phyloP scores from a whole-genome alignment of 371 early-diverging fungal genomes.

The Syncephalastrum racemosum region DNA sequence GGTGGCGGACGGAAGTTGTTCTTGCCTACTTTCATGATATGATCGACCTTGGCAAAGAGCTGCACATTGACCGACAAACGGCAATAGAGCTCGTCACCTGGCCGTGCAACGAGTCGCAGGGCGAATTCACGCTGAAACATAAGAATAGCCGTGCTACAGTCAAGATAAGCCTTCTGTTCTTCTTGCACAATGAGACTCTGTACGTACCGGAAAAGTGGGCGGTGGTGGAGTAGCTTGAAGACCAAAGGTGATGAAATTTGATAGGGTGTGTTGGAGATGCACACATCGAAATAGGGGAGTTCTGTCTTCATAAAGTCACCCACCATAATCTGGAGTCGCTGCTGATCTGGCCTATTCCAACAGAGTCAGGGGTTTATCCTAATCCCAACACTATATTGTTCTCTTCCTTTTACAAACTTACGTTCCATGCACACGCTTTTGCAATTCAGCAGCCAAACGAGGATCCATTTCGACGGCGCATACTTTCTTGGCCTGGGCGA shows the following conservation, averaged over 20 bases:
- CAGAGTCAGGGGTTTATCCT: neutral
- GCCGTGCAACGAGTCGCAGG: constrained; percentile 94
- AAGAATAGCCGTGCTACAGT: constrained; percentile 82
- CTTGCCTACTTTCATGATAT: constrained; percentile 97
- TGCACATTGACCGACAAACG: constrained; percentile 98
- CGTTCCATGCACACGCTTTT: constrained; percentile 97
- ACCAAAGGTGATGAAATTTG: constrained; percentile 97
- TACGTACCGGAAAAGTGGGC: constrained; percentile 80
- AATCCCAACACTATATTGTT: neutral
- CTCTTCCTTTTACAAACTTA: constrained; percentile 36
- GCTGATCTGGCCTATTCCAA: constrained; percentile 67
- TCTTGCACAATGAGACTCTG: neutral
- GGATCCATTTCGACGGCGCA: constrained; percentile 98
- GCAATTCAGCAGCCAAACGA: constrained; percentile 96
- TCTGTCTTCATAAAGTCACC: constrained; percentile 98
- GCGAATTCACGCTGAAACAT: constrained; percentile 99
- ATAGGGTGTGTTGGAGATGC: constrained; percentile 99
- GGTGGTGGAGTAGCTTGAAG: constrained; percentile 95
- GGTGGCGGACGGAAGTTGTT: constrained; percentile 99
- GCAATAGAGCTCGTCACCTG: constrained; percentile 94
- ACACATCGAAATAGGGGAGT: constrained; percentile 98
- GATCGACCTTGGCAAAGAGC: constrained; percentile 93
- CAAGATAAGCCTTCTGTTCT: neutral
- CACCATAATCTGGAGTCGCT: constrained; percentile 93
- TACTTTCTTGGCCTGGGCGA: constrained; percentile 94